Evolutionary conservation across 2,329 filamentous ascomycete species (phyloP).

Genomic region (Xylaria sp.): DNA sequence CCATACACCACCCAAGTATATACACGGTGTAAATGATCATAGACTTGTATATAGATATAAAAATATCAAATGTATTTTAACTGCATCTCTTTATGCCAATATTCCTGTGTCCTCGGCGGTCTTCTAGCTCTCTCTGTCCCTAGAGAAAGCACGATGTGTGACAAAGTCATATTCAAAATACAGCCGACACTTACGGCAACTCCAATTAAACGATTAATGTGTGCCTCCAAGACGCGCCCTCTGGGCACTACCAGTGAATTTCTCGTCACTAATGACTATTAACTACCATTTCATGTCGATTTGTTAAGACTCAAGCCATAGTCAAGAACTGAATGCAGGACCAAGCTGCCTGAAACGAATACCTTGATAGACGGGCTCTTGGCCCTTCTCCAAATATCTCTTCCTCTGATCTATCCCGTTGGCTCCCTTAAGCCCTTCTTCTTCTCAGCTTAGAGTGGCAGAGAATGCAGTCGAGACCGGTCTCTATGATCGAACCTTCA

Average conservation of each 20-base stretch:
- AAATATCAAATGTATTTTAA: neutral
- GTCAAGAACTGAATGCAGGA: neutral
- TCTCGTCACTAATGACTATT: neutral
- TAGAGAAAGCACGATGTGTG: too few species aligned
- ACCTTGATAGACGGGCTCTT: neutral
- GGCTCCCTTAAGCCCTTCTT: neutral
- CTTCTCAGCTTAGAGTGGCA: slow-evolving; percentile 21
- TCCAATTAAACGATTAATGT: neutral
- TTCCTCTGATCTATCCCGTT: neutral
- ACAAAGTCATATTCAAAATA: neutral
- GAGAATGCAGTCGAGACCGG: slow-evolving; percentile 20
- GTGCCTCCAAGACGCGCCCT: neutral
- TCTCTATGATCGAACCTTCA: slow-evolving; percentile 21
- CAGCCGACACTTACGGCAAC: neutral
- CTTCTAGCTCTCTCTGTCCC: too few species aligned
- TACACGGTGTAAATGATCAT: neutral
- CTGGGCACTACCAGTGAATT: neutral
- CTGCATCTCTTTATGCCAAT: neutral
- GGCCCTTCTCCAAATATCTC: neutral
- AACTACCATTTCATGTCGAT: neutral
- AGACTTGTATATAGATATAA: slow-evolving; percentile 22
- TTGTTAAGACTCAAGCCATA: neutral
- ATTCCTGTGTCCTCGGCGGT: neutral
- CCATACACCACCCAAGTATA: neutral
- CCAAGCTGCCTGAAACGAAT: neutral